Conservation (phyloP, 371 early-diverging fungal species). For the Fennellomyces sp. region DNA sequence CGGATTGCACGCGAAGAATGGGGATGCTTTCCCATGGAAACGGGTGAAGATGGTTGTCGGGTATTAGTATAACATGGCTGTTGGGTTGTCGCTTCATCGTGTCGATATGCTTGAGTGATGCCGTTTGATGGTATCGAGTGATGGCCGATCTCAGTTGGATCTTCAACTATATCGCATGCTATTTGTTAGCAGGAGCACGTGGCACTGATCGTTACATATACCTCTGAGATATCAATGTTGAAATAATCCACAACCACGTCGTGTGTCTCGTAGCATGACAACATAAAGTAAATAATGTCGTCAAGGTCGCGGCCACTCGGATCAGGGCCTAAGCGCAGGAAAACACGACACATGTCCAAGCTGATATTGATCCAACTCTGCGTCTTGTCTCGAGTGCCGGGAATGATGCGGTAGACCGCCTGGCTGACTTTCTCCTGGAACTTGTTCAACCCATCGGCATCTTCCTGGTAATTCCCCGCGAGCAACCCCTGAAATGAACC, state of each 20-base stretch:
- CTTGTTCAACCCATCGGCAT: slow-evolving; percentile 15
- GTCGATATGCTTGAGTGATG: slow-evolving; percentile 14
- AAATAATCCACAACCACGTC: slow-evolving; percentile 50
- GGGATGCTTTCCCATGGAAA: slow-evolving; percentile 91
- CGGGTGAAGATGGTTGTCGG: slow-evolving; percentile 80
- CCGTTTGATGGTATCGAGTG: slow-evolving; percentile 26
- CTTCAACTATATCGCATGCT: slow-evolving; percentile 23
- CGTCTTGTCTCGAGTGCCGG: background rate
- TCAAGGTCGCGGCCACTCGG: slow-evolving; percentile 57
- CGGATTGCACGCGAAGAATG: slow-evolving; percentile 63
- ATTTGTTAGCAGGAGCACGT: too few species aligned
- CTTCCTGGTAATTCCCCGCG: slow-evolving; percentile 22
- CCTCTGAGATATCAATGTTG: slow-evolving; percentile 57
- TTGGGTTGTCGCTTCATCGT: slow-evolving; percentile 22
- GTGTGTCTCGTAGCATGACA: slow-evolving; percentile 66
- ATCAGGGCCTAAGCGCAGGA: slow-evolving; percentile 57
- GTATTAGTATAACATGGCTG: slow-evolving; percentile 76
- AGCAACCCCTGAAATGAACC: slow-evolving; percentile 26
- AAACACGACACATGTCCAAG: slow-evolving; percentile 56
- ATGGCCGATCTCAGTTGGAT: slow-evolving; percentile 18
- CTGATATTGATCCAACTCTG: slow-evolving; percentile 44
- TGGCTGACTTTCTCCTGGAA: slow-evolving; percentile 24
- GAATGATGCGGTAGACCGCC: slow-evolving; percentile 16
- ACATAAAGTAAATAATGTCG: slow-evolving; percentile 71
- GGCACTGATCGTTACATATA: too few species aligned